Conservation (phyloP, 768 basidiomycete genomes). For the Nidularia pulvinata region DNA sequence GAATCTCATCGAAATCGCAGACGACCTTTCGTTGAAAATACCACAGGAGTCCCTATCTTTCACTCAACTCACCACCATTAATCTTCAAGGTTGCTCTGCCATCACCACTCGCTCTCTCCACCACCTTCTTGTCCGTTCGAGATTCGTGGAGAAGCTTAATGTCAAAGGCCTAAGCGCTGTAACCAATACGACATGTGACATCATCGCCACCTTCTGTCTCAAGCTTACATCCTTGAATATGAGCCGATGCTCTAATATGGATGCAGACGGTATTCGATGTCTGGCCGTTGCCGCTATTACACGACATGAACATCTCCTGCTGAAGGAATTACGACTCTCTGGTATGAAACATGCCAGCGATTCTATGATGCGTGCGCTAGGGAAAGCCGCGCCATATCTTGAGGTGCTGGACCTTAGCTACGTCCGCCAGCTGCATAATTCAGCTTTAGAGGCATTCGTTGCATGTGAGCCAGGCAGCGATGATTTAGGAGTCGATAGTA, state of each 20-base stretch:
- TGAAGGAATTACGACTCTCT: conserved; percentile 67
- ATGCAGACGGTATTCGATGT: conserved; percentile 57
- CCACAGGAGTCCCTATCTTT: conserved; percentile 32
- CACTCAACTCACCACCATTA: conserved; percentile 72
- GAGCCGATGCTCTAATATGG: conserved; percentile 68
- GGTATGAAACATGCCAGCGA: conserved; percentile 66
- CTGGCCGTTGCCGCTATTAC: conserved; percentile 41
- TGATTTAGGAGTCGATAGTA: conserved; percentile 34
- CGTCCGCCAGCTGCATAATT: conserved; percentile 69
- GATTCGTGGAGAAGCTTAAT: conserved; percentile 52
- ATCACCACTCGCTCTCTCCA: conserved; percentile 71
- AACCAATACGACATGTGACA: conserved; percentile 72
- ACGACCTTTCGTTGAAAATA: conserved; percentile 47
- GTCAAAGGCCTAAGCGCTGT: conserved; percentile 72
- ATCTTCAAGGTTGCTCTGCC: conserved; percentile 70
- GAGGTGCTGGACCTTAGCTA: conserved; percentile 85
- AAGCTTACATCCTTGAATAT: conserved; percentile 64
- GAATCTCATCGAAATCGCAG: conserved; percentile 51
- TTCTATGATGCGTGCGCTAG: conserved; percentile 62
- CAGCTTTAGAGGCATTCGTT: conserved; percentile 73
- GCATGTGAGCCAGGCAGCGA: conserved; percentile 41
- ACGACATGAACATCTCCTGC: conserved; percentile 44
- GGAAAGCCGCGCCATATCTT: conserved; percentile 66
- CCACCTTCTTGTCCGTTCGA: conserved; percentile 66
- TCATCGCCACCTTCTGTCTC: conserved; percentile 60